Evolutionary conservation across 305 asterid species (phyloP).

Genomic region (Plantago coronopus): DNA sequence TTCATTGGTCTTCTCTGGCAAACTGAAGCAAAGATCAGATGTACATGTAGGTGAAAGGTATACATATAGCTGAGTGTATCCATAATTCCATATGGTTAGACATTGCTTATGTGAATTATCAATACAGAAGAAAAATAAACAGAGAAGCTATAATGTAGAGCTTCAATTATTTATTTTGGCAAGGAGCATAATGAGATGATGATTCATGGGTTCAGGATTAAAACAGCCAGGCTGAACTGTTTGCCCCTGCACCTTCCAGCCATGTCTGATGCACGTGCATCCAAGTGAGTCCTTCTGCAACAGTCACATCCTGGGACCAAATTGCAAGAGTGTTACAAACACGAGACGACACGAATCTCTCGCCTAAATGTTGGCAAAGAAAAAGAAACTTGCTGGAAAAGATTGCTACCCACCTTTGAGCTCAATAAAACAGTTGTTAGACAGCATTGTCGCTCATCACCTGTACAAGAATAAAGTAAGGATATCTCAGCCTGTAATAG

Average conservation of each 20-base stretch:
- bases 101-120: constrained; percentile 13
- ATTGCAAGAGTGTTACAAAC: constrained; percentile 10
- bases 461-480: constrained; percentile 34
- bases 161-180: constrained; percentile 25
- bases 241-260: constrained; percentile 61
- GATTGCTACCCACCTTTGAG: constrained; percentile 52
- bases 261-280: constrained; percentile 82
- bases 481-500: too few species aligned
- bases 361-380: not conserved
- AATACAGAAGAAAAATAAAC: constrained; percentile 8
- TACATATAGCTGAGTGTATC: too few species aligned
- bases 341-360: not conserved
- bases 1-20: not conserved
- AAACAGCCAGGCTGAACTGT: constrained; percentile 46
- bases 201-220: constrained; percentile 15
- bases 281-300: constrained; percentile 73
- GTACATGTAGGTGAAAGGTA: too few species aligned
- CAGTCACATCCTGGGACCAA: constrained; percentile 52
- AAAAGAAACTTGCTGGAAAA: constrained; percentile 1
- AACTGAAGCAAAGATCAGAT: not conserved
- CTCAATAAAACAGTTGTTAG: constrained; percentile 57
- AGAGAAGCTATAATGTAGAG: constrained; percentile 4
- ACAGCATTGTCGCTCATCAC: constrained; percentile 57
- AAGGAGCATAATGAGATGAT: constrained; percentile 1
- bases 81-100: constrained; percentile 18